Evolutionary conservation across 1,284 basidiomycete genomes (phyloP).

Genomic region (Leccinum insigne): DNA sequence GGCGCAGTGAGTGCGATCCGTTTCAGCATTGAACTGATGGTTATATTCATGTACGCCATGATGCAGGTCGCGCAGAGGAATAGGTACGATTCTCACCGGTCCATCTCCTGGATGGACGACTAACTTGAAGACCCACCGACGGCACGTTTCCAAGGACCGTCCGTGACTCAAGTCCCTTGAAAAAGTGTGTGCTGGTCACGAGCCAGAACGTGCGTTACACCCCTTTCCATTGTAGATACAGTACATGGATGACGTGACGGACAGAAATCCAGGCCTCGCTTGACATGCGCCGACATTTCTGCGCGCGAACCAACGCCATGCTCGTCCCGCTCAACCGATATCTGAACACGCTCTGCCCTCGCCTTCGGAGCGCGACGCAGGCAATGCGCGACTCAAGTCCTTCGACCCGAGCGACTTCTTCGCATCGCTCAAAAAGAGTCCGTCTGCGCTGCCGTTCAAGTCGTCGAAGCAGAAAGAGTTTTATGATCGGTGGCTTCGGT

Average conservation of each 20-base stretch:
- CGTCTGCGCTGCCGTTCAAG: too few relatives aligned
- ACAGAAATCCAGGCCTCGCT: constrained; percentile 65
- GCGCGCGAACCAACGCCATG: constrained; percentile 84
- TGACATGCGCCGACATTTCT: constrained; percentile 83
- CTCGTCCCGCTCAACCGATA: constrained; percentile 87
- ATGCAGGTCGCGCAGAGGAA: constrained; percentile 14
- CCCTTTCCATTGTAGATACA: neutral
- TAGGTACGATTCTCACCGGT: constrained; percentile 40
- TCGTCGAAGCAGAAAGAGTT: too few relatives aligned
- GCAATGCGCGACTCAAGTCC: too few relatives aligned
- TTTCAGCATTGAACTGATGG: neutral
- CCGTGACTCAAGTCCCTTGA: constrained; percentile 68
- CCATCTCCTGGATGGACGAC: constrained; percentile 74
- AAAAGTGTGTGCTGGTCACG: constrained; percentile 49
- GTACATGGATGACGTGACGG: neutral
- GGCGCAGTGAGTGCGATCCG: constrained; percentile 37
- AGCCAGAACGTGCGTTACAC: constrained; percentile 49
- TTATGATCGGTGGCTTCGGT: too few relatives aligned
- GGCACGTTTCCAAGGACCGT: constrained; percentile 86
- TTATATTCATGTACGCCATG: neutral
- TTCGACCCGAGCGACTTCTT: too few relatives aligned
- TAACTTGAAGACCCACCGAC: constrained; percentile 62
- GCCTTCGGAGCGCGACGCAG: too few relatives aligned
- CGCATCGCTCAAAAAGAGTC: too few relatives aligned
- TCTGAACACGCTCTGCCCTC: too few relatives aligned